These are phyloP conservation scores for Blastocystis sp. DNA, from an alignment of 352 stramenopile genomes.

Conservation along the genomic window DNA sequence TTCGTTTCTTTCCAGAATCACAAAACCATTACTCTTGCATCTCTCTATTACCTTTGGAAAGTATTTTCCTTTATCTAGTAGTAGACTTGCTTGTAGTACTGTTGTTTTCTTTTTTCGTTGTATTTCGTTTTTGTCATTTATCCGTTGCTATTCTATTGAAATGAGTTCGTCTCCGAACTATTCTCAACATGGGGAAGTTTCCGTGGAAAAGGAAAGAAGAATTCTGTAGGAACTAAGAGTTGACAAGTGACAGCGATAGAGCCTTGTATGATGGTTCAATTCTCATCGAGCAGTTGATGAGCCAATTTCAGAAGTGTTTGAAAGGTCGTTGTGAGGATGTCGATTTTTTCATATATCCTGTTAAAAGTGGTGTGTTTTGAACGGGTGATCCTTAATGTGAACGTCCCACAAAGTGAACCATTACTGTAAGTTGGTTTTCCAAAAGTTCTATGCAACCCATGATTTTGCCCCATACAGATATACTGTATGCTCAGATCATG, in stretches of 20 bases:
- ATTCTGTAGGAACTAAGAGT: not conserved
- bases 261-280: constrained; percentile 10
- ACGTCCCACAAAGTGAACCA: constrained; percentile 3
- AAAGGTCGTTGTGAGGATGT: not conserved
- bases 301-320: not conserved
- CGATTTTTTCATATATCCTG: constrained; percentile 27
- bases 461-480: constrained; percentile 14
- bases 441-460: constrained; percentile 6
- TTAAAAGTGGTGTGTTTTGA: not conserved
- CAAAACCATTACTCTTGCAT: constrained; percentile 38
- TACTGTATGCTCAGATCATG: not conserved
- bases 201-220: not conserved
- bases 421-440: not conserved
- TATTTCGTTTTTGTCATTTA: not conserved
- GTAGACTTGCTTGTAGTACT: constrained; percentile 41
- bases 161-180: not conserved
- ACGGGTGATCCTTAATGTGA: not conserved
- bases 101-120: constrained; percentile 6
- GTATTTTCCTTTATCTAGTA: not conserved
- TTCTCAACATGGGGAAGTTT: not conserved
- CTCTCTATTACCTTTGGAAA: constrained; percentile 21
- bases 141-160: not conserved
- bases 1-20: not conserved
- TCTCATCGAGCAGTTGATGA: constrained; percentile 15
- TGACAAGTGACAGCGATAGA: not conserved